These are phyloP conservation scores for Auxenochlorella pyrenoidosa DNA, from an alignment of 139 green algal species.

Conservation along the genomic window DNA sequence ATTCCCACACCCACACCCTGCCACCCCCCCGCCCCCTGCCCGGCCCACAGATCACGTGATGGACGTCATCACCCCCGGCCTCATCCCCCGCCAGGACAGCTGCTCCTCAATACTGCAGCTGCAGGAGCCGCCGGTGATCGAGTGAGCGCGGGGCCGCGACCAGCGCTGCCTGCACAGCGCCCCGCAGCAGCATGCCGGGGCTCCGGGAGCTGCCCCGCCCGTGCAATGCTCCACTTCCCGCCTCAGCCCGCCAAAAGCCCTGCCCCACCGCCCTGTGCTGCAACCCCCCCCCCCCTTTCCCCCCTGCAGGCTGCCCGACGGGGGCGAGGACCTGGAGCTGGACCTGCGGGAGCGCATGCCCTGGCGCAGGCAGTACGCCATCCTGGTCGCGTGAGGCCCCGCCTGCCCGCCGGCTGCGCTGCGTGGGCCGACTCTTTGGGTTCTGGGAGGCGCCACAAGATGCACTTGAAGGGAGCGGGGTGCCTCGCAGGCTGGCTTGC, in stretches of 20 bases:
- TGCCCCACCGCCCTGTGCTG: too few relatives aligned
- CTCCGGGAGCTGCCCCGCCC: too few relatives aligned
- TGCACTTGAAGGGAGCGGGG: too few relatives aligned
- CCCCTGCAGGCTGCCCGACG: slow-evolving; percentile 22
- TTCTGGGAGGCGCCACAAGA: too few relatives aligned
- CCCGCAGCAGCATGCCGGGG: too few relatives aligned
- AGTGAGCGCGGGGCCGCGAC: background rate
- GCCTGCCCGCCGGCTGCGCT: too few relatives aligned
- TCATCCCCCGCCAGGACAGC: background rate
- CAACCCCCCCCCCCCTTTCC: background rate
- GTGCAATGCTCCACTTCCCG: too few relatives aligned
- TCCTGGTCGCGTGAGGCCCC: slow-evolving; percentile 46
- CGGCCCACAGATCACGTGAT: slow-evolving; percentile 7
- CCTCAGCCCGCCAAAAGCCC: too few relatives aligned
- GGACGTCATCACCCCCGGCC: slow-evolving; percentile 54
- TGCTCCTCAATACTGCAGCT: background rate
- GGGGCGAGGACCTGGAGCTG: background rate
- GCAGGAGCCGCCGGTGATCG: slow-evolving; percentile 5
- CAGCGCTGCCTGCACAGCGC: too few relatives aligned
- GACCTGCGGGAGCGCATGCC: slow-evolving; percentile 50
- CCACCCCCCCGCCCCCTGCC: background rate
- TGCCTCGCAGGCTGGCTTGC: too few relatives aligned
- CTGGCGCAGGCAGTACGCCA: slow-evolving; percentile 55
- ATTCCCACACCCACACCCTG: background rate
- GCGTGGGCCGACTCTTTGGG: too few relatives aligned